Conservation (phyloP, 2,329 filamentous ascomycete species). For the Pseudopithomyces chartarum region DNA sequence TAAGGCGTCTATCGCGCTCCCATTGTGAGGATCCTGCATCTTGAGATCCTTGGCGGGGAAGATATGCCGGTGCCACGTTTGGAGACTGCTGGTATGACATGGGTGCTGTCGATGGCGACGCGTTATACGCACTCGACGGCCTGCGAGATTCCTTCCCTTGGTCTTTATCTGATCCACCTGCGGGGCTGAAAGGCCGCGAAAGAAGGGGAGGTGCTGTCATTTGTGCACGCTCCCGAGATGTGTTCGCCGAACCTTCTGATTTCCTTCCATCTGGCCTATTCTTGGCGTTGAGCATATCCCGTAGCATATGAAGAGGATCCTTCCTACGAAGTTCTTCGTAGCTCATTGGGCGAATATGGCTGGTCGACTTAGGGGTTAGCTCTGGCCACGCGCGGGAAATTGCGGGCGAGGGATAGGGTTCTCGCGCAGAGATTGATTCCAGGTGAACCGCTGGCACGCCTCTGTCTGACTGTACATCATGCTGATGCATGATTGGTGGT, state of each 20-base stretch:
- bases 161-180: constrained; percentile 24
- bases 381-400: background rate
- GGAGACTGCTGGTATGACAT: constrained; percentile 20
- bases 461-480: constrained; percentile 31
- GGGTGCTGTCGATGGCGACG: constrained; percentile 21
- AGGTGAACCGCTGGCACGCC: constrained; percentile 19
- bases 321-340: constrained; percentile 30
- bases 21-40: constrained; percentile 30
- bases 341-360: constrained; percentile 21
- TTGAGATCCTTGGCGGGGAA: constrained; percentile 30
- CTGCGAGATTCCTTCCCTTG: constrained; percentile 30
- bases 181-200: constrained; percentile 15
- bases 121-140: constrained; percentile 28
- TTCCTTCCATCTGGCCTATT: constrained; percentile 12
- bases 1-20: constrained; percentile 34
- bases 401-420: constrained; percentile 1
- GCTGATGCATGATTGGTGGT: constrained; percentile 24
- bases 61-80: constrained; percentile 18
- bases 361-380: constrained; percentile 13
- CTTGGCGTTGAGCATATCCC: constrained; percentile 33
- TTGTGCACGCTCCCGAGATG: constrained; percentile 12
- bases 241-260: background rate
- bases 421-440: background rate
- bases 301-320: constrained; percentile 30
- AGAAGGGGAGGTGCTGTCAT: constrained; percentile 14